Conservation (phyloP, 169 alveolate species). For the Cystoisospora suis region DNA sequence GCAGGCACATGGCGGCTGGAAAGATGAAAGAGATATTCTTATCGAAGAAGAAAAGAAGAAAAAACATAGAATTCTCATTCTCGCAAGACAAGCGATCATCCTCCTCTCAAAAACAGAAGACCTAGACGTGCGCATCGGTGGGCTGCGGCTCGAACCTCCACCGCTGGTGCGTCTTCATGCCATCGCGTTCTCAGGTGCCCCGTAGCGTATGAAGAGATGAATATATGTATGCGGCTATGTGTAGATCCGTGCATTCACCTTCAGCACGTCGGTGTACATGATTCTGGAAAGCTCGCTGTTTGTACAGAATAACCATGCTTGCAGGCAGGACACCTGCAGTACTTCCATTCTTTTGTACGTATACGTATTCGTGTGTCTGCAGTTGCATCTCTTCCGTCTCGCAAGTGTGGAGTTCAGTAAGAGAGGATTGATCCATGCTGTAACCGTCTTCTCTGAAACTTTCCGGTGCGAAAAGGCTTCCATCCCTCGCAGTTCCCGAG, state of each 20-base stretch:
- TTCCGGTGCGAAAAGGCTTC: too few relatives aligned
- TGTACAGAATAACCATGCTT: too few relatives aligned
- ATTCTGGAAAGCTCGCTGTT: too few relatives aligned
- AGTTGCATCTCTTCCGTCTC: too few relatives aligned
- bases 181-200: too few relatives aligned
- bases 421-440: too few relatives aligned
- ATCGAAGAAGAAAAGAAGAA: background rate
- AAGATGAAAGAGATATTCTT: background rate
- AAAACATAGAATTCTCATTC: conserved; percentile 32
- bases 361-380: too few relatives aligned
- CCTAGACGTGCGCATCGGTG: background rate
- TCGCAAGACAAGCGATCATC: conserved; percentile 41
- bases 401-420: too few relatives aligned
- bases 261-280: too few relatives aligned
- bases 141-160: conserved; percentile 38
- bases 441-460: too few relatives aligned
- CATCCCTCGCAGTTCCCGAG: too few relatives aligned
- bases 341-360: background rate
- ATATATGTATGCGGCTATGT: background rate
- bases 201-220: background rate
- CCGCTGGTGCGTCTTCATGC: conserved; percentile 54
- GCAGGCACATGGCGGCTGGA: too few relatives aligned
- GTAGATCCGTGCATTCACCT: background rate
- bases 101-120: conserved; percentile 9
- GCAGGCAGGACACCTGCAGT: background rate